phyloP scores from a whole-genome alignment of 1,284 basidiomycete genomes.

The Sutorius eximius region DNA sequence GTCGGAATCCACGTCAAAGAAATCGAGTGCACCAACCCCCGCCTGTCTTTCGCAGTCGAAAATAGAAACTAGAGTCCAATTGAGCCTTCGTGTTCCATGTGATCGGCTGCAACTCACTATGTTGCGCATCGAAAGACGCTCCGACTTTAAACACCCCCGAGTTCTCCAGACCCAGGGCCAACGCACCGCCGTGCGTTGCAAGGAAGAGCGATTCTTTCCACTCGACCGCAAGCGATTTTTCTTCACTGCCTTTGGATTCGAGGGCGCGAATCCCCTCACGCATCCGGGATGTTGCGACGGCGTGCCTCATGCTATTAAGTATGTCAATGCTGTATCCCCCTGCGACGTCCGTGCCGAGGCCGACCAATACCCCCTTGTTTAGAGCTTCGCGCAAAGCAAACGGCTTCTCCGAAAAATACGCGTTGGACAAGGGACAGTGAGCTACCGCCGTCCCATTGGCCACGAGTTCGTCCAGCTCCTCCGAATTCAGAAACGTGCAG shows the following conservation, averaged over 20 bases:
- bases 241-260: conserved; percentile 17
- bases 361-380: conserved; percentile 60
- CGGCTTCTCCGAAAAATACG: conserved; percentile 76
- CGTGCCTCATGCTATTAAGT: conserved; percentile 75
- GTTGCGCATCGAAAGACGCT: conserved; percentile 79
- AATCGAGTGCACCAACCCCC: conserved; percentile 68
- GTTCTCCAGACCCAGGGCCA: conserved; percentile 55
- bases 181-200: conserved; percentile 75
- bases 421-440: conserved; percentile 84
- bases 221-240: conserved; percentile 48
- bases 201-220: conserved; percentile 82
- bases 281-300: conserved; percentile 70
- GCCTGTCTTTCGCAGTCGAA: conserved; percentile 57
- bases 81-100: neutral
- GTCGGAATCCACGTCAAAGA: conserved; percentile 51
- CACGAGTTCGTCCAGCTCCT: conserved; percentile 54
- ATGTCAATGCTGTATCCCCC: conserved; percentile 81
- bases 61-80: conserved; percentile 45
- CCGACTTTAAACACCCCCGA: conserved; percentile 64
- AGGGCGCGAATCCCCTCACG: conserved; percentile 56
- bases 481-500: conserved; percentile 69
- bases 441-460: conserved; percentile 62
- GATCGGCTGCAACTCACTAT: conserved; percentile 51
- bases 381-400: conserved; percentile 78
- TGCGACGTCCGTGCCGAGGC: conserved; percentile 81